Evolutionary conservation across 805 yeast species (phyloP).

Genomic region (Barnettozyma botsteinii): DNA sequence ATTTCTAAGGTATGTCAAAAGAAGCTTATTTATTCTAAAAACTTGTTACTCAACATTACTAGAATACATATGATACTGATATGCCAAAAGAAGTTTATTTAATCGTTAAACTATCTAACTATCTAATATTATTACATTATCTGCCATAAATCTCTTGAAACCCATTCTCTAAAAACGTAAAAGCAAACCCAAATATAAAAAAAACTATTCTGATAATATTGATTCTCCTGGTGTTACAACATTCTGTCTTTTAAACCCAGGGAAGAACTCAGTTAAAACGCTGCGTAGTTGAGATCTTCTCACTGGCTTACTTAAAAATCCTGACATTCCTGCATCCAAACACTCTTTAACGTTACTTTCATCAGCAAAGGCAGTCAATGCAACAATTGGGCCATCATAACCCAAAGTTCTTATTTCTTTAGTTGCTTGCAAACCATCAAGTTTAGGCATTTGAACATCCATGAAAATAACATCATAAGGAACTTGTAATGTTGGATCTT

Average conservation of each 20-base stretch:
- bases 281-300: conserved; percentile 62
- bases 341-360: conserved; percentile 84
- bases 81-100: too few relatives aligned
- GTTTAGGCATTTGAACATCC: conserved; percentile 97
- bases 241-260: conserved; percentile 1
- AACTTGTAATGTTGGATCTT: conserved; percentile 16
- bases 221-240: conserved; percentile 5
- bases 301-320: conserved; percentile 85
- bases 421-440: conserved; percentile 87
- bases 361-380: conserved; percentile 93
- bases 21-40: too few relatives aligned
- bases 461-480: conserved; percentile 74
- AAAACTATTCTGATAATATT: not conserved
- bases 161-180: not conserved
- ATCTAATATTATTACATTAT: too few relatives aligned
- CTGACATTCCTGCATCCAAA: conserved; percentile 85
- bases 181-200: not conserved
- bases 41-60: too few relatives aligned
- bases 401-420: conserved; percentile 60
- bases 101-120: too few relatives aligned
- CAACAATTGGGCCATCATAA: conserved; percentile 75
- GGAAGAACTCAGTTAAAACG: conserved; percentile 35
- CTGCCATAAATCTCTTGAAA: too few relatives aligned
- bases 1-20: too few relatives aligned
- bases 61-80: too few relatives aligned